Base-by-base conservation (phyloP, 441 rosid genomes). In the Pelargonium fulgidum region DNA sequence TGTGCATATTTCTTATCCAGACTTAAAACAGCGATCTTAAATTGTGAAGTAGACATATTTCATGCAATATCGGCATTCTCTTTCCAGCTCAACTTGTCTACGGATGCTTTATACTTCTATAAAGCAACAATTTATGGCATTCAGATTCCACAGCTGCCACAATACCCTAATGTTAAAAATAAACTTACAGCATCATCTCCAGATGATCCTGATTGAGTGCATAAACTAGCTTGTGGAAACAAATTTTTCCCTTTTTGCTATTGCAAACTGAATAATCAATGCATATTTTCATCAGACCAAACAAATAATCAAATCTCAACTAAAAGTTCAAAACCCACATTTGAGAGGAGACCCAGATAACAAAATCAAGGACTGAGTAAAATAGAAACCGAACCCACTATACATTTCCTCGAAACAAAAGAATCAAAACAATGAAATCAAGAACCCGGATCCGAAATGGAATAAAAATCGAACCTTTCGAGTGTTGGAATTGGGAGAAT, bases 401-500 rank as follows among this genome's bases (percentile, higher is more conserved):
- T 17, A 19, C 62, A 56, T 56, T 56, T 56, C 62, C 19, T 22
- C 62, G 0, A 56, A 56, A 56, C 24, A 56, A 17, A 26, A 24
- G 20, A 2, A 16, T 0, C 39, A 33, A 33, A 33, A 33, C 39
- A 33, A 33, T 33, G 26, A 39, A 16, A 17, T 56, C 62, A 56
- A 44, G 36, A 65, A 29, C 8, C 39, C 4, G 1, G 68, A 65
- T 70, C 63, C 42, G 29, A 56, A 17, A 7, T 10, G 67, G 29
- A 29, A 3, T 19, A n/a, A 64, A 71, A 17, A 16, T 39, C 39
- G 62, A 62, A 85, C 89, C 89, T 87, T 80, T 72, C 88, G 89
- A 76, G 89, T 77, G 74, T 87, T 84, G 66, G 90, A 84, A 79
- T 72, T 78, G 29, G 92, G 77, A 39, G 88, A 77, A 70, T 75